phyloP scores from a whole-genome alignment of 192 early-diverging fungal species.

The Podila minutissima region DNA sequence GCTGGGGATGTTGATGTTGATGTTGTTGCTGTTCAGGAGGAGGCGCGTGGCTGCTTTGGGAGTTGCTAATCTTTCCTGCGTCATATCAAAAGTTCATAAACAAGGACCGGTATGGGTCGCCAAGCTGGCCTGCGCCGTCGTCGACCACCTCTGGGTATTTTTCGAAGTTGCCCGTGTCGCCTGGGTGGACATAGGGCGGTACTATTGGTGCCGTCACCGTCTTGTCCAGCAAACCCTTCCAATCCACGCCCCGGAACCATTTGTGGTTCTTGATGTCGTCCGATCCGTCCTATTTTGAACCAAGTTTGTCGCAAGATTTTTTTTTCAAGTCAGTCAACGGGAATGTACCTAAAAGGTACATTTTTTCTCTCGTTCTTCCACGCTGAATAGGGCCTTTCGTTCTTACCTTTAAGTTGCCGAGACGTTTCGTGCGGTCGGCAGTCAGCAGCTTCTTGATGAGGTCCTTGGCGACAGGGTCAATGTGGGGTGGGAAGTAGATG shows the following conservation, averaged over 20 bases:
- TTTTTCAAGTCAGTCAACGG: not conserved
- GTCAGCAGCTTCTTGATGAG: conserved; percentile 92
- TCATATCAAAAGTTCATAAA: conserved; percentile 80
- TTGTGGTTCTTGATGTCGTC: conserved; percentile 94
- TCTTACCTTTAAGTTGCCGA: conserved; percentile 89
- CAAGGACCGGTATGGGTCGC: conserved; percentile 83
- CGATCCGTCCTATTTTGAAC: conserved; percentile 70
- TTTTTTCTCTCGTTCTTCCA: not conserved
- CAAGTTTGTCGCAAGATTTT: not conserved
- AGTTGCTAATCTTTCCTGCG: conserved; percentile 51
- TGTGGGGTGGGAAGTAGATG: conserved; percentile 89
- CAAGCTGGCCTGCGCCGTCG: conserved; percentile 58
- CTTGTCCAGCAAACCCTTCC: conserved; percentile 85
- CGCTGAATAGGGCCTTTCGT: not conserved
- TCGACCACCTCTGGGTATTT: conserved; percentile 89
- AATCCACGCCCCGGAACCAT: conserved; percentile 95
- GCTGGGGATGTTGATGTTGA: conserved; percentile 16
- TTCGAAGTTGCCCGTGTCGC: conserved; percentile 99
- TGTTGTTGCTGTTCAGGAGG: not conserved
- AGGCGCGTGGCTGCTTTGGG: conserved; percentile 26
- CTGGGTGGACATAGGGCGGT: conserved; percentile 86
- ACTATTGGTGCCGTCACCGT: conserved; percentile 89
- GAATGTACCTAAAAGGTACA: not conserved
- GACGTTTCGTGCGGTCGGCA: conserved; percentile 89
- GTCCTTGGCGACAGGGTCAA: conserved; percentile 86